Conservation (phyloP, 225 moss, liverwort and hornwort species). For the Physcomitrium patens region DNA sequence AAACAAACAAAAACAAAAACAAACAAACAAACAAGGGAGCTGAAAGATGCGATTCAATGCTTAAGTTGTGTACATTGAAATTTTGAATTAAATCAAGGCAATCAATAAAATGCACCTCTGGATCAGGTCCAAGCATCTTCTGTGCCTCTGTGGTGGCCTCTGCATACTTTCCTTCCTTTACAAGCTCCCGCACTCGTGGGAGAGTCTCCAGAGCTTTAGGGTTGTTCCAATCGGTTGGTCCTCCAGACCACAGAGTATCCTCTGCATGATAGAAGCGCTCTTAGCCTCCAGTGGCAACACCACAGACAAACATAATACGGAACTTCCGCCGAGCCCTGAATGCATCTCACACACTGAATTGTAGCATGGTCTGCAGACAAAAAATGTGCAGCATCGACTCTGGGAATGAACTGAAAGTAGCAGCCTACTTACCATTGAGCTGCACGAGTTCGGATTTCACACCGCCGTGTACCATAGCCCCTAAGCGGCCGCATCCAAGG, state of each 20-base stretch:
- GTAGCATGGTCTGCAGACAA: not conserved
- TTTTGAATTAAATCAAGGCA: not conserved
- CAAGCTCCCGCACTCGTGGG: conserved; percentile 76
- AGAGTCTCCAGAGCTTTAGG: conserved; percentile 56
- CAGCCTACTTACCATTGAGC: conserved; percentile 69
- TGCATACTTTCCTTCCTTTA: conserved; percentile 67
- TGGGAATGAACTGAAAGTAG: not conserved
- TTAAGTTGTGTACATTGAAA: conserved; percentile 2
- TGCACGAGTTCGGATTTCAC: conserved; percentile 79
- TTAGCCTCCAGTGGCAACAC: not conserved
- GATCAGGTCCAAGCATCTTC: conserved; percentile 87
- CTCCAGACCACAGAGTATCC: conserved; percentile 92
- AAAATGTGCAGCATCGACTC: not conserved
- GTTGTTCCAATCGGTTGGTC: conserved; percentile 93
- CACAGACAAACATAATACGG: not conserved
- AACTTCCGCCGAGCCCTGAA: not conserved
- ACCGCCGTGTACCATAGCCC: conserved; percentile 91
- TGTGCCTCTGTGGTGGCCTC: conserved; percentile 66
- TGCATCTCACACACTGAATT: not conserved
- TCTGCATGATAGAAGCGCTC: conserved; percentile 50
- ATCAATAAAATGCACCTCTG: conserved; percentile 62
- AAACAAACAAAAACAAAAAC: not conserved
- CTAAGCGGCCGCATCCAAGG: conserved; percentile 87
- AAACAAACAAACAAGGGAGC: not conserved
- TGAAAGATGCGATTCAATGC: not conserved